Evolutionary conservation across 2,329 filamentous ascomycete genomes (phyloP), one percentile per base, ranked within the genome.

Genomic region (Penicillium italicum): DNA sequence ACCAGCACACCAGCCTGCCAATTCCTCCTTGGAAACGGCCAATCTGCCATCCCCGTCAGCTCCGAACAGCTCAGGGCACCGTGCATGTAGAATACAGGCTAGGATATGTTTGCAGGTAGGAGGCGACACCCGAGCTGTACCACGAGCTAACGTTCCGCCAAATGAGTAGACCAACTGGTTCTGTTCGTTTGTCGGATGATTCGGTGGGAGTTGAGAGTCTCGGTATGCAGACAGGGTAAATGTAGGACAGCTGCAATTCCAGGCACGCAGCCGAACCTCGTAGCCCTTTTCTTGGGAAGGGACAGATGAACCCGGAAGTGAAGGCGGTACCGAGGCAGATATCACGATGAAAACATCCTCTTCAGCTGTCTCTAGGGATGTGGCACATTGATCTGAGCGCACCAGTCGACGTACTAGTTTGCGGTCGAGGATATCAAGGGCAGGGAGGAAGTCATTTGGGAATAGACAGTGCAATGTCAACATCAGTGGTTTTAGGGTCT

Each of bases 241-340:
- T 1, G 85, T 86, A 4, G 91, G 88, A 76, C 94, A 99, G 1
- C 85, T 90, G 73, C 94, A 99, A 72, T 88, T 91, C 94, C 94
- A 97, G 1, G 87, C 84, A 1, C 72, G 65, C 1, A 92, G 80
- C 10, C 86, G 83, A 16, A 97, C 89, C 64, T 89, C 79, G 73
- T 97, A 95, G 48, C 69, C 67, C 36, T 71, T 71, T 37, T 54
- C 65, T 37, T 68, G 70, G 45, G 65, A 54, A 53, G 70, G 42
- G 65, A 69, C 49, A 63, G 48, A 46, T 34, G 55, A 40, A 22
- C 33, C 22, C 56, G 34, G 34, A 11, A 55, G 57, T 54, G 53
- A 59, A 66, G 62, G 62, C 66, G 66, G 63, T 58, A 73, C 65
- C 64, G 74, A 76, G 37, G 79, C 80, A 34, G 88, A 91, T 64